phyloP scores from a whole-genome alignment of 1,284 basidiomycete species.

The Ceratobasidium sp. region DNA sequence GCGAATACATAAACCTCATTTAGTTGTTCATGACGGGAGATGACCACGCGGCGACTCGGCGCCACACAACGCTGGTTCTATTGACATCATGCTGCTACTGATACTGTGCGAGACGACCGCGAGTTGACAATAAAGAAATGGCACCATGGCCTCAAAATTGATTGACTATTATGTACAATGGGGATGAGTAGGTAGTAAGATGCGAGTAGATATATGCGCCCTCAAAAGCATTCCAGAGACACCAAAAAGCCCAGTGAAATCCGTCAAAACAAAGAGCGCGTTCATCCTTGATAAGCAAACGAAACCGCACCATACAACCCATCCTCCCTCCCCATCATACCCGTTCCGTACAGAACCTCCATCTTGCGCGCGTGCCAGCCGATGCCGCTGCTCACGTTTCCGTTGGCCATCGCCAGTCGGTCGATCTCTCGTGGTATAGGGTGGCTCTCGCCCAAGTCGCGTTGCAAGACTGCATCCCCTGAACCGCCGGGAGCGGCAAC shows the following conservation, averaged over 20 bases:
- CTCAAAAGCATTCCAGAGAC: neutral
- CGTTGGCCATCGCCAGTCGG: constrained; percentile 80
- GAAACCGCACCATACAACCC: constrained; percentile 94
- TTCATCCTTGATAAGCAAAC: constrained; percentile 86
- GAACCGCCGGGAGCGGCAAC: constrained; percentile 54
- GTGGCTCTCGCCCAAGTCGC: constrained; percentile 72
- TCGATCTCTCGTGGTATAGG: constrained; percentile 75
- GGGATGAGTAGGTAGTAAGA: no score
- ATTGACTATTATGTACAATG: no score
- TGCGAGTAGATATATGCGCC: neutral
- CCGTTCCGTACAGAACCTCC: constrained; percentile 92
- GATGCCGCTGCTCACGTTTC: constrained; percentile 87
- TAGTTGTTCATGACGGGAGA: no score
- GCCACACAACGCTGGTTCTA: no score
- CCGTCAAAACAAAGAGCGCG: neutral
- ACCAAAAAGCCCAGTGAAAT: neutral
- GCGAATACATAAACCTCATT: no score
- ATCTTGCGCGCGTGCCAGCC: constrained; percentile 98
- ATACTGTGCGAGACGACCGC: no score
- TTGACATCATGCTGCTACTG: no score
- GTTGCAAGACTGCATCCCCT: constrained; percentile 58
- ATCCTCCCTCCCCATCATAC: constrained; percentile 91
- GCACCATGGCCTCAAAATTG: no score
- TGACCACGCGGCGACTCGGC: no score
- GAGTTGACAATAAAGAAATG: no score